phyloP scores from a whole-genome alignment of 78 protist species.

The Guillardia theta region DNA sequence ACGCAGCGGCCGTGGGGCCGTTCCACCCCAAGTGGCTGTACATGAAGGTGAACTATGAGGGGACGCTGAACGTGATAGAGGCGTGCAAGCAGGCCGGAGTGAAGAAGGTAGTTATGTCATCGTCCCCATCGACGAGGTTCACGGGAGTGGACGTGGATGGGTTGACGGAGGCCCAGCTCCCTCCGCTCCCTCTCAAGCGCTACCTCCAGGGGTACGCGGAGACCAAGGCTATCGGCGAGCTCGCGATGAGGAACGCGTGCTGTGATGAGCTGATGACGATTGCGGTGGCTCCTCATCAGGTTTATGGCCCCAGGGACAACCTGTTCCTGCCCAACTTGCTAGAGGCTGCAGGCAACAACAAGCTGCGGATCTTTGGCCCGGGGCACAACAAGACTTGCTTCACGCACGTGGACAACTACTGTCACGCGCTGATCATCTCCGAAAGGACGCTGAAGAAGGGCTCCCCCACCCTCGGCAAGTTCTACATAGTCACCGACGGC shows the following conservation, averaged over 20 bases:
- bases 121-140: conserved; percentile 61
- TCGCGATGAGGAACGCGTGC: conserved; percentile 25
- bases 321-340: conserved; percentile 72
- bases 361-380: conserved; percentile 67
- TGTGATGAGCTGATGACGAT: conserved; percentile 46
- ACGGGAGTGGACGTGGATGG: not conserved
- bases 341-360: conserved; percentile 60
- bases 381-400: conserved; percentile 60
- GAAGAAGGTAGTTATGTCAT: conserved; percentile 49
- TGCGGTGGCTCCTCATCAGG: conserved; percentile 70
- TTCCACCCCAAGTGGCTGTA: conserved; percentile 61
- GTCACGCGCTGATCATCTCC: conserved; percentile 68
- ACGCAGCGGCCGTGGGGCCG: conserved; percentile 62
- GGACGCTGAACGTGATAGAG: conserved; percentile 68
- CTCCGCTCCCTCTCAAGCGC: not conserved
- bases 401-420: conserved; percentile 76
- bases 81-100: conserved; percentile 55
- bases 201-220: conserved; percentile 63
- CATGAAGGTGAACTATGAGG: conserved; percentile 61
- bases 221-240: conserved; percentile 74
- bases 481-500: conserved; percentile 70
- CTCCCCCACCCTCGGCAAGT: conserved; percentile 54
- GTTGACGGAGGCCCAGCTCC: conserved; percentile 53
- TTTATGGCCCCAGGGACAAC: conserved; percentile 76
- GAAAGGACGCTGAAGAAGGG: conserved; percentile 45